phyloP scores from a whole-genome alignment of 2,329 filamentous ascomycete species.

The Calonectria naviculata region DNA sequence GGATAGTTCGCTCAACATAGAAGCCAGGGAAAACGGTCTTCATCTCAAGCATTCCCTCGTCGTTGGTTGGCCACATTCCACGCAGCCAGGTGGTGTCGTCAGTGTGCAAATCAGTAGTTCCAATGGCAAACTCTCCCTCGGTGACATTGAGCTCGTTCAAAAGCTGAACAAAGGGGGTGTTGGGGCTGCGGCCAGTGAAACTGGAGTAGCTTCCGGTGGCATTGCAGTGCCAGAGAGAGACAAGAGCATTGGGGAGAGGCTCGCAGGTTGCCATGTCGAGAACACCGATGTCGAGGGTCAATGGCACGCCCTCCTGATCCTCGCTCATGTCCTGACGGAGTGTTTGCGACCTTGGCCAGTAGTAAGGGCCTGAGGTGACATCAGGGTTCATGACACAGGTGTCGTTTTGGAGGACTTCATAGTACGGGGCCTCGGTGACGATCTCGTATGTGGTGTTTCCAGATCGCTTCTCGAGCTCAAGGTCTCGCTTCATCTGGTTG shows the following conservation, averaged over 20 bases:
- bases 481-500: not conserved
- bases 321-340: not conserved
- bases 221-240: not conserved
- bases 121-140: not conserved
- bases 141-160: not conserved
- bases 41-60: slow-evolving; percentile 14
- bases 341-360: not conserved
- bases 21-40: slow-evolving; percentile 15
- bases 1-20: slow-evolving; percentile 8
- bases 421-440: not conserved
- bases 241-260: not conserved
- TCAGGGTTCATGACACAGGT: not conserved
- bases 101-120: not conserved
- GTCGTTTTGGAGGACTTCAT: not conserved
- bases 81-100: slow-evolving; percentile 17
- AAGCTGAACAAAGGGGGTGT: not conserved
- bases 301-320: not conserved
- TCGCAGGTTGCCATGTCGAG: not conserved
- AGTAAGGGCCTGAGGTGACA: not conserved
- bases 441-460: not conserved
- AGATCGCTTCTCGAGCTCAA: not conserved
- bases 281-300: not conserved
- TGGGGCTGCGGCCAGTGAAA: not conserved
- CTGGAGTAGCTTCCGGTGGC: not conserved
- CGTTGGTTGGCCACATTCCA: slow-evolving; percentile 15